These are phyloP conservation scores for Diaporthe velutina DNA, from an alignment of 2,329 filamentous ascomycete genomes.

Conservation along the genomic window DNA sequence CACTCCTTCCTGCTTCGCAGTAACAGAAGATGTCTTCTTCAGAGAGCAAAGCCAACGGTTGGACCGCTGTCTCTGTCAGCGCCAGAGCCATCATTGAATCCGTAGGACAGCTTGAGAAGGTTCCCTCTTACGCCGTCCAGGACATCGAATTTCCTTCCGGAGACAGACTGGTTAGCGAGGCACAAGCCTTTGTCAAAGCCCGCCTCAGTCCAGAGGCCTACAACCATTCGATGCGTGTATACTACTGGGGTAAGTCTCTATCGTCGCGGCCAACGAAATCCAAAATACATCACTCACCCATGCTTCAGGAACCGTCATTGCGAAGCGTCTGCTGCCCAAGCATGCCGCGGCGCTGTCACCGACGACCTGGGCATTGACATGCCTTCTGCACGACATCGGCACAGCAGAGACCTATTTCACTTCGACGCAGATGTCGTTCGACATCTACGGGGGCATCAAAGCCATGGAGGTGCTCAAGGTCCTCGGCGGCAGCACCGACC, in stretches of 20 bases:
- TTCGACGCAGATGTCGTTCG: background rate
- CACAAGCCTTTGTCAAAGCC: background rate
- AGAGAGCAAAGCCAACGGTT: background rate
- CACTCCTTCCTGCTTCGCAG: background rate
- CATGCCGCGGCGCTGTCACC: slow-evolving; percentile 1
- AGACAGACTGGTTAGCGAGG: background rate
- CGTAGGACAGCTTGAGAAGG: background rate
- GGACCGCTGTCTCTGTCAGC: background rate
- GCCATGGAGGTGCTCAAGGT: slow-evolving; percentile 4
- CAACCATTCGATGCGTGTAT: slow-evolving; percentile 16
- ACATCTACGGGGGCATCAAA: background rate
- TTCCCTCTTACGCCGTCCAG: background rate
- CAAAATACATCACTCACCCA: background rate
- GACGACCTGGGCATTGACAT: background rate
- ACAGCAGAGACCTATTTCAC: slow-evolving; percentile 2
- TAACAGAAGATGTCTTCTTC: background rate
- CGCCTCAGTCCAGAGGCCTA: background rate
- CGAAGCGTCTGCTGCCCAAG: background rate
- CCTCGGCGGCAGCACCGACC: background rate
- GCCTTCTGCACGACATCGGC: slow-evolving; percentile 15
- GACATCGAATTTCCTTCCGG: slow-evolving; percentile 11
- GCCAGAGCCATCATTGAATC: background rate
- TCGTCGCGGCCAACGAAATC: no score
- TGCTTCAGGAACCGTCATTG: background rate
- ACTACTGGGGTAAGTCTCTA: background rate